Conservation (phyloP, 352 stramenopile species). For the Phytopythium helicoides region DNA sequence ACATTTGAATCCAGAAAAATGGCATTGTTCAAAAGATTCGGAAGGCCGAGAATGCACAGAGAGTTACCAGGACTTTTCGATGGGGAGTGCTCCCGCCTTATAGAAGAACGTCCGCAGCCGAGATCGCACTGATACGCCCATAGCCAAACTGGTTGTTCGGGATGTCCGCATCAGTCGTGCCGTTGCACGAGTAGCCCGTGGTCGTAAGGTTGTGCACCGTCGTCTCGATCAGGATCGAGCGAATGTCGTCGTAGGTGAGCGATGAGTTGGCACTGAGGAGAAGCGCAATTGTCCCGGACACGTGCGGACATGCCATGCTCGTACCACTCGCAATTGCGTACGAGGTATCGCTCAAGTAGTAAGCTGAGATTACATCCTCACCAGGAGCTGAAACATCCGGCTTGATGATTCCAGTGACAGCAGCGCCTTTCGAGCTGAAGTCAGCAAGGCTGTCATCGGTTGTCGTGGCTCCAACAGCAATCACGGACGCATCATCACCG, state of each 20-base stretch:
- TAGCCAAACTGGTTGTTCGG: slow-evolving; percentile 47
- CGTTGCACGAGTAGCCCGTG: slow-evolving; percentile 20
- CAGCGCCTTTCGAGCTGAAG: slow-evolving; percentile 18
- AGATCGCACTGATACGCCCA: slow-evolving; percentile 31
- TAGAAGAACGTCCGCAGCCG: slow-evolving; percentile 3
- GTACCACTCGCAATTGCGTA: slow-evolving; percentile 17
- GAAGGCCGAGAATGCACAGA: too few species aligned
- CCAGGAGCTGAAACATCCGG: slow-evolving; percentile 27
- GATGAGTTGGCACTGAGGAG: slow-evolving; percentile 19
- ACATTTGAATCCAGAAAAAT: too few species aligned
- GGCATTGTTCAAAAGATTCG: too few species aligned
- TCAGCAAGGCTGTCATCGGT: slow-evolving; percentile 8
- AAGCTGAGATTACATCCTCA: slow-evolving; percentile 11
- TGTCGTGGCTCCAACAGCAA: slow-evolving; percentile 22
- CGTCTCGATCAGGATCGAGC: slow-evolving; percentile 6
- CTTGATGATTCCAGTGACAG: slow-evolving; percentile 13
- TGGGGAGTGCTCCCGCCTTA: too few species aligned
- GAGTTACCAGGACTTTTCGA: too few species aligned
- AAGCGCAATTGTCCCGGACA: slow-evolving; percentile 19
- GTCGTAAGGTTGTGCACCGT: slow-evolving; percentile 6
- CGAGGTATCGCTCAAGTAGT: not conserved
- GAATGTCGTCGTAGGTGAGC: slow-evolving; percentile 17
- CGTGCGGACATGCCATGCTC: slow-evolving; percentile 29
- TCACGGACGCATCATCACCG: slow-evolving; percentile 16
- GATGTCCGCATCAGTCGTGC: slow-evolving; percentile 19